A percentile compares a stretch with the other conserved stretches of the same genome.
These are phyloP conservation scores for Ganoderma meredithae DNA, from an alignment of 1,284 basidiomycete species.

Conservation along the genomic window DNA sequence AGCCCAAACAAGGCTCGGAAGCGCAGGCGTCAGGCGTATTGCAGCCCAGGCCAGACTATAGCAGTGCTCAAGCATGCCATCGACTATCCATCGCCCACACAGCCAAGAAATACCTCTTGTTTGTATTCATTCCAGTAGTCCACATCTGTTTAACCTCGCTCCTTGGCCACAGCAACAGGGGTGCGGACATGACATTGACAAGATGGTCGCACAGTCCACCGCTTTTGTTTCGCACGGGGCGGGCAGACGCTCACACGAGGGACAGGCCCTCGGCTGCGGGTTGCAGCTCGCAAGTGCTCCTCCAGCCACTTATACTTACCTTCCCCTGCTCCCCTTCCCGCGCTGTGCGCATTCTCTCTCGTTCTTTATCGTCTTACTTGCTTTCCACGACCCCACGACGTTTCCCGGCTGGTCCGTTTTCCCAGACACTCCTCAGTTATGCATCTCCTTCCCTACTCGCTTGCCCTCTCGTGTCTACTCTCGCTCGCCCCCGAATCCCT, in stretches of 20 bases:
- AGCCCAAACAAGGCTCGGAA: no score
- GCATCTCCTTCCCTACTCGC: constrained; percentile 34
- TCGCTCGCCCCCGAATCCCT: constrained; percentile 30
- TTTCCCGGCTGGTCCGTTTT: constrained; percentile 9
- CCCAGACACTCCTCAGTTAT: constrained; percentile 19
- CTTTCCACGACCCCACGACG: constrained; percentile 6
- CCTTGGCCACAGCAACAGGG: neutral
- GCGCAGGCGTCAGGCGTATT: no score
- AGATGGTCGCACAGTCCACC: neutral
- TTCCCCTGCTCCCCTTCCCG: constrained; percentile 20
- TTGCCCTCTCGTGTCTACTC: constrained; percentile 35
- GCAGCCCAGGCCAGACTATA: no score
- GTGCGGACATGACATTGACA: neutral
- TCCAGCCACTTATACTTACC: constrained; percentile 19
- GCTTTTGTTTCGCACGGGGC: constrained; percentile 3
- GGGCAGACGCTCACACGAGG: neutral
- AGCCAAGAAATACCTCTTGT: neutral
- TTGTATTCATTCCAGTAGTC: neutral
- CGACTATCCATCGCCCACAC: neutral
- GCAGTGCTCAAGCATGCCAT: no score
- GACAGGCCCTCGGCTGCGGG: constrained; percentile 2
- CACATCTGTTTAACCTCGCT: neutral
- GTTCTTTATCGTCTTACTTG: constrained; percentile 22
- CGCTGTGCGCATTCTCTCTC: constrained; percentile 29
- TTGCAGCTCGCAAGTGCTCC: neutral